Conservation (phyloP, 352 stramenopile species). For the Phytopythium boreale region DNA sequence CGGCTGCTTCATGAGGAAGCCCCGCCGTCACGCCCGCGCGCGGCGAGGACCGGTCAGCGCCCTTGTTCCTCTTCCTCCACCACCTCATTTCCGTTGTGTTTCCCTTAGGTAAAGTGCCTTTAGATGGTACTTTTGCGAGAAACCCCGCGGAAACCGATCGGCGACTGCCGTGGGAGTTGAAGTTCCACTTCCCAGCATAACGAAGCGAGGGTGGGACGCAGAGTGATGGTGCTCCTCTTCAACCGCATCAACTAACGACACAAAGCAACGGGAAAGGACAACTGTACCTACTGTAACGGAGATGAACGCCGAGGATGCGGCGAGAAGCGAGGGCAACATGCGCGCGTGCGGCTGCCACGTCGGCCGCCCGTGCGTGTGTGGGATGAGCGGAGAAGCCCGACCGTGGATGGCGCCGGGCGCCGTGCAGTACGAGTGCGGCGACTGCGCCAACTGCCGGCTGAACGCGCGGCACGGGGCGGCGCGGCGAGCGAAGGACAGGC, state of each 20-base stretch:
- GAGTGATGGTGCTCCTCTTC: background rate
- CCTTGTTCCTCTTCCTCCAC: background rate
- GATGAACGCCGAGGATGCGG: constrained; percentile 22
- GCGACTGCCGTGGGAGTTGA: background rate
- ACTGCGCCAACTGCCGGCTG: constrained; percentile 62
- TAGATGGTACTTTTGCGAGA: constrained; percentile 1
- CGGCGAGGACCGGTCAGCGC: background rate
- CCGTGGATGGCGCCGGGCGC: background rate
- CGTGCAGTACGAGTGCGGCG: constrained; percentile 32
- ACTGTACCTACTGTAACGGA: background rate
- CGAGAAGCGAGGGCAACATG: constrained; percentile 42
- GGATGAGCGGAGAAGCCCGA: constrained; percentile 27
- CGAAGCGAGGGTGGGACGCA: background rate
- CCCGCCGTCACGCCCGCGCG: background rate
- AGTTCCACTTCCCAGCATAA: constrained; percentile 4
- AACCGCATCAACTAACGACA: background rate
- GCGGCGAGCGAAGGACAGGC: constrained; percentile 10
- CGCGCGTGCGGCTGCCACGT: constrained; percentile 53
- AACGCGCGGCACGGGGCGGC: constrained; percentile 26
- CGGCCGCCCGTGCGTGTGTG: constrained; percentile 56
- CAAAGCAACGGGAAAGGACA: background rate
- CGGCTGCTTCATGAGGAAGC: constrained; percentile 1
- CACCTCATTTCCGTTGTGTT: constrained; percentile 1
- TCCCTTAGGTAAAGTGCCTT: background rate
- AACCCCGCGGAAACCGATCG: constrained; percentile 1